These are phyloP conservation scores for Exophiala mesophila DNA, from an alignment of 2,329 filamentous ascomycete species.

Conservation along the genomic window DNA sequence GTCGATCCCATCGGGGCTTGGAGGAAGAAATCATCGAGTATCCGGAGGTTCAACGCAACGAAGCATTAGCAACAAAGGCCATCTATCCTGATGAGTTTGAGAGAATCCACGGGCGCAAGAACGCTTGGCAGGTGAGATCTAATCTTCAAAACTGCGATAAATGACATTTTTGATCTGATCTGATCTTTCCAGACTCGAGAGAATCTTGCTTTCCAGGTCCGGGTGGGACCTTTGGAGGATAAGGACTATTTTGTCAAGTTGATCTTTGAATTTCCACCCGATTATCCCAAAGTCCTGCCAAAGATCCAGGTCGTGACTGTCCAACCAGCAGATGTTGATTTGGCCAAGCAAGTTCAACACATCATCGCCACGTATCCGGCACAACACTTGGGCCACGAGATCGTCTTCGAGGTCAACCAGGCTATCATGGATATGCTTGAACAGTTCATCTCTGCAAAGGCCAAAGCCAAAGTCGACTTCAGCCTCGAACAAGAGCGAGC, in stretches of 20 bases:
- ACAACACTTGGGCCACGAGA: slow-evolving; percentile 18
- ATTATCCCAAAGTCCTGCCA: slow-evolving; percentile 25
- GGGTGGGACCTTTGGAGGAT: slow-evolving; percentile 19
- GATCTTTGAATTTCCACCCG: slow-evolving; percentile 25
- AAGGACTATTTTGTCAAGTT: slow-evolving; percentile 22
- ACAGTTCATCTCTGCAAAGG: slow-evolving; percentile 14
- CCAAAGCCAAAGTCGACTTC: slow-evolving; percentile 14
- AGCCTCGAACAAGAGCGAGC: slow-evolving; percentile 26
- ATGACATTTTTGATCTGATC: no score
- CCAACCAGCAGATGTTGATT: slow-evolving; percentile 17
- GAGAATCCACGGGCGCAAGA: slow-evolving; percentile 20
- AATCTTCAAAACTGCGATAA: no score
- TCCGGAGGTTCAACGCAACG: slow-evolving; percentile 23
- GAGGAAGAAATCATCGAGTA: slow-evolving; percentile 21
- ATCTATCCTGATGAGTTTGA: slow-evolving; percentile 25
- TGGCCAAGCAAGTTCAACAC: slow-evolving; percentile 16
- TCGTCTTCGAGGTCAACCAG: slow-evolving; percentile 21
- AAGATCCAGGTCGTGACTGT: slow-evolving; percentile 23
- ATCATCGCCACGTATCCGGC: slow-evolving; percentile 16
- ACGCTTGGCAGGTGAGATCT: slow-evolving; percentile 26
- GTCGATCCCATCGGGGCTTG: slow-evolving; percentile 17
- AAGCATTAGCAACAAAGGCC: slow-evolving; percentile 22
- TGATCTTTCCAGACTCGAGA: slow-evolving; percentile 14
- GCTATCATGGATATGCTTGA: slow-evolving; percentile 23
- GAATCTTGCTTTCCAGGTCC: slow-evolving; percentile 24